Base-by-base conservation (phyloP, 306 rosid species). In the Comarum palustre region DNA sequence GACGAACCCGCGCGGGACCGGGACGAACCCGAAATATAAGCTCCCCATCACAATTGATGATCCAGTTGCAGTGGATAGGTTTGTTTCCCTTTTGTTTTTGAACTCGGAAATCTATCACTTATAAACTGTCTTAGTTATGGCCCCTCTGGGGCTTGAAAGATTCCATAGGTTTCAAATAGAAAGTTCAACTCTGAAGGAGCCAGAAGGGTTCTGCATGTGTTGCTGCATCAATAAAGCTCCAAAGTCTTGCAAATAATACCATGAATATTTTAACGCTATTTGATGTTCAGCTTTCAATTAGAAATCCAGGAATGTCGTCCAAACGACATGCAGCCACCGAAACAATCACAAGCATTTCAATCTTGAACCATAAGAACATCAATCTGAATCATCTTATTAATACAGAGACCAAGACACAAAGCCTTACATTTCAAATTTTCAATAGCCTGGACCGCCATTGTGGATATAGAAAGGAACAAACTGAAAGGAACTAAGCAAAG, bases 251-350 rank as follows among this genome's bases (percentile, higher is more conserved):
- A 13, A 38, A 71, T 55, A 39, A 22, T 39, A 15, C 52, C 42
- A 39, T 71, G 51, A 71, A 70, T 57, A 57, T 0, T 70, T 52
- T 52, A 12, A 5, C 36, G 31, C 79, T 71, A 76, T 71, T 66
- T n/a, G 71, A 71, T 65, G 69, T 27, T n/a, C 62, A 83, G 62
- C 34, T 38, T 78, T 75, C 54, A 68, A 80, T 72, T 32, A 69
- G 76, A 77, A 73, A 63, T 65, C 66, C 79, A 71, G 66, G 87
- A 84, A 87, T 84, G 88, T 80, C 85, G 74, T 70, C n/a, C 32
- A 25, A 66, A 75, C 75, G 79, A 73, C 78, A 80, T 25, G 73
- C 16, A 36, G 71, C 77, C 81, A 62, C 65, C 59, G 76, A 71
- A 71, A 39, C 65, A 71, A 2, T 52, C 74, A 52, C 58, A 36